Conservation (phyloP, 805 yeast genomes). For the Yamadazyma scolyti region DNA sequence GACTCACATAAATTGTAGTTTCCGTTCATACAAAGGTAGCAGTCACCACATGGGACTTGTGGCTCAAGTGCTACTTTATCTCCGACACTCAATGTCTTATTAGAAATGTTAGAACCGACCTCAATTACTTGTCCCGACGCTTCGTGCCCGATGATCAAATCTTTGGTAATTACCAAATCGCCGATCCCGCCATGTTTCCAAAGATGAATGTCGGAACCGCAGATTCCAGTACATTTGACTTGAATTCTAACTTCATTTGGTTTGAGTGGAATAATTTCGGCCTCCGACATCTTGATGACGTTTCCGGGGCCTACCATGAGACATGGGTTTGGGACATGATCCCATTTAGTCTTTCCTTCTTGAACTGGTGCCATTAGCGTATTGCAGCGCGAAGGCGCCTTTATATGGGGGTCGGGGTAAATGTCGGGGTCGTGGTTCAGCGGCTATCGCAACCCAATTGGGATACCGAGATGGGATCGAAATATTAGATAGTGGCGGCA, state of each 20-base stretch:
- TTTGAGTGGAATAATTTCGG: slow-evolving; percentile 9
- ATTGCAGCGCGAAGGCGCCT: no score
- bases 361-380: slow-evolving; percentile 14
- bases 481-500: no score
- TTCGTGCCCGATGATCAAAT: slow-evolving; percentile 44
- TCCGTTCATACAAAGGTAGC: slow-evolving; percentile 20
- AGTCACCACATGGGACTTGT: slow-evolving; percentile 47
- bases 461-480: no score
- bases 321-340: slow-evolving; percentile 14
- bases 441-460: no score
- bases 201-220: slow-evolving; percentile 21
- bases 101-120: slow-evolving; percentile 43
- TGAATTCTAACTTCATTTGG: slow-evolving; percentile 18
- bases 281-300: slow-evolving; percentile 12
- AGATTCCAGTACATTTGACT: slow-evolving; percentile 20
- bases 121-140: slow-evolving; percentile 46
- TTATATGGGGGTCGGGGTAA: no score
- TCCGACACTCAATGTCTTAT: slow-evolving; percentile 38
- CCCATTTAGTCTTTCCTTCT: slow-evolving; percentile 13
- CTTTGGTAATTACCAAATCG: slow-evolving; percentile 31
- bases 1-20: slow-evolving; percentile 19
- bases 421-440: no score
- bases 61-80: slow-evolving; percentile 55
- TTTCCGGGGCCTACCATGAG: slow-evolving; percentile 12
- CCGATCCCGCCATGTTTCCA: slow-evolving; percentile 22